A percentile compares a stretch with the other conserved stretches of the same genome.
Evolutionary conservation across 2,329 filamentous ascomycete species (phyloP).

Genomic region (Talaromyces sp.): DNA sequence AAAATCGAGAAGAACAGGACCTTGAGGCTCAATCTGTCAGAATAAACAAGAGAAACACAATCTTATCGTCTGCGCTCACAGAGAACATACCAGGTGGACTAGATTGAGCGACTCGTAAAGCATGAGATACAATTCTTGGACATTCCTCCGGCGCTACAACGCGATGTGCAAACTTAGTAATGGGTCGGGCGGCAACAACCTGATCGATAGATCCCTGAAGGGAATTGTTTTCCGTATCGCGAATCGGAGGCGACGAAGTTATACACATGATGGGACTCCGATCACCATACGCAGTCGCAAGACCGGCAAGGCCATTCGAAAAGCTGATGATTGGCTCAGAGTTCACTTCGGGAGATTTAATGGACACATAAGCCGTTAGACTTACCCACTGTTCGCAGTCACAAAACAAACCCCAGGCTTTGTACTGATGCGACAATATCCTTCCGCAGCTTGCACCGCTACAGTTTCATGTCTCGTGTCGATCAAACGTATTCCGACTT

Average conservation of each 20-base stretch:
- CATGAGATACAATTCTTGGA: conserved; percentile 49
- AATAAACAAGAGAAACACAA: conserved; percentile 20
- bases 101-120: conserved; percentile 42
- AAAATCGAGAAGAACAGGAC: conserved; percentile 26
- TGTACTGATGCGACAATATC: conserved; percentile 48
- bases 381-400: conserved; percentile 53
- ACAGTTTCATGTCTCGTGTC: conserved; percentile 54
- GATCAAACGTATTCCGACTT: conserved; percentile 45
- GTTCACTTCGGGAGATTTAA: background rate
- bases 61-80: conserved; percentile 21
- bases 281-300: conserved; percentile 51
- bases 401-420: conserved; percentile 52
- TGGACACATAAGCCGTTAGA: background rate
- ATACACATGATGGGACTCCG: conserved; percentile 50
- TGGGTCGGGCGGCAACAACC: conserved; percentile 45
- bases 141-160: conserved; percentile 50
- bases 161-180: conserved; percentile 52
- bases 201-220: conserved; percentile 54
- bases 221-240: conserved; percentile 51
- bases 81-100: conserved; percentile 46
- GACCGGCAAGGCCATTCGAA: conserved; percentile 49
- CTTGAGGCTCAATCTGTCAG: background rate
- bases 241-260: conserved; percentile 48
- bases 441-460: conserved; percentile 53
- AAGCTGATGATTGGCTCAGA: conserved; percentile 34